Conservation (phyloP, 2,329 filamentous ascomycete genomes). For the Cladosporium austrohemisphaericum region DNA sequence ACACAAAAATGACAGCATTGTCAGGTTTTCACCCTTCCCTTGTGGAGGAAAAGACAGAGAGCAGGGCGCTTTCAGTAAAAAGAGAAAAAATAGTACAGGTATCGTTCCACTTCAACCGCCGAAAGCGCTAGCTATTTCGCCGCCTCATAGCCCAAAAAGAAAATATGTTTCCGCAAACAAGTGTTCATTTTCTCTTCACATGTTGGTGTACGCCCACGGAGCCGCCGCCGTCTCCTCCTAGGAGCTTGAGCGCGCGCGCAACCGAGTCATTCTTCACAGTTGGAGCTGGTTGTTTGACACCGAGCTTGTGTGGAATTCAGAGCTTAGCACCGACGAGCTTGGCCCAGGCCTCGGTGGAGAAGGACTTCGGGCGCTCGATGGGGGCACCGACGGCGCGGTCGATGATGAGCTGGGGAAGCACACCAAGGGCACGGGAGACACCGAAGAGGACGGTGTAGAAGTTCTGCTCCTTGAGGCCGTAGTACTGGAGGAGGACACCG, state of each 20-base stretch:
- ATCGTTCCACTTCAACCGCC: background rate
- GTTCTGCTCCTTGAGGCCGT: conserved; percentile 96
- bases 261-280: conserved; percentile 5
- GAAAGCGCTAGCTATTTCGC: background rate
- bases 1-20: conserved; percentile 13
- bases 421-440: conserved; percentile 96
- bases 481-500: conserved; percentile 98
- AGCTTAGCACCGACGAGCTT: conserved; percentile 88
- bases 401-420: conserved; percentile 98
- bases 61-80: background rate
- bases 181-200: conserved; percentile 10
- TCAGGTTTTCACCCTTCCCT: background rate
- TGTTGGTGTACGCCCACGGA: conserved; percentile 17
- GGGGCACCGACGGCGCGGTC: conserved; percentile 95
- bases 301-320: conserved; percentile 50
- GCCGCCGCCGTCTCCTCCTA: conserved; percentile 28
- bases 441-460: conserved; percentile 99
- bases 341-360: conserved; percentile 94
- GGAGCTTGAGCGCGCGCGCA: conserved; percentile 22
- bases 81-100: conserved; percentile 2
- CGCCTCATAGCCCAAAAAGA: background rate
- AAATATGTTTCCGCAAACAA: background rate
- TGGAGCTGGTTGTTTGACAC: background rate
- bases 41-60: conserved; percentile 1
- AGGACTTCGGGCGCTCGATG: conserved; percentile 98